phyloP scores from a whole-genome alignment of 2,329 filamentous ascomycete species.

The Penicillium sp. region DNA sequence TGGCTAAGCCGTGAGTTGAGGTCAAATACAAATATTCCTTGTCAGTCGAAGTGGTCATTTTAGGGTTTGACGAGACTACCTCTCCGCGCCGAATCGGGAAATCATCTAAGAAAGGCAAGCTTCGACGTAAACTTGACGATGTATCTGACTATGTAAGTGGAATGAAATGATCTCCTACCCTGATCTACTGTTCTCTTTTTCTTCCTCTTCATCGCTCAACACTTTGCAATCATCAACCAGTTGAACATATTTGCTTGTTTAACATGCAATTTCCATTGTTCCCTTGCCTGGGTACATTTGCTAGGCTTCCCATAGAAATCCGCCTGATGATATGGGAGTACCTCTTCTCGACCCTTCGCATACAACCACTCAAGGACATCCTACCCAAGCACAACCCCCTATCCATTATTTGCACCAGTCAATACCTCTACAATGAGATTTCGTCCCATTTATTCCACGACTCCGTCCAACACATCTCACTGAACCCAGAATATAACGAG shows the following conservation, averaged over 20 bases:
- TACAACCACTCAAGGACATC: no score
- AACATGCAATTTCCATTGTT: neutral
- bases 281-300: neutral
- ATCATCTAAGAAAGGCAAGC: neutral
- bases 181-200: no score
- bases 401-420: constrained; percentile 1
- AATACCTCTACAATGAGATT: constrained; percentile 7
- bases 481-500: neutral
- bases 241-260: neutral
- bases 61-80: neutral
- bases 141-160: neutral
- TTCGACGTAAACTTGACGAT: constrained; percentile 7
- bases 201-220: neutral
- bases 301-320: neutral
- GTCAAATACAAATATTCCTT: neutral
- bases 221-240: neutral
- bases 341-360: neutral
- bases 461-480: neutral
- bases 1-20: constrained; percentile 13
- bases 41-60: neutral
- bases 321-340: constrained; percentile 5
- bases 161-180: neutral
- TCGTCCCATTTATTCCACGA: constrained; percentile 1
- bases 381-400: neutral
- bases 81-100: constrained; percentile 2